Conservation (phyloP, 306 rosid genomes). For the Chamaecrista fasciculata region DNA sequence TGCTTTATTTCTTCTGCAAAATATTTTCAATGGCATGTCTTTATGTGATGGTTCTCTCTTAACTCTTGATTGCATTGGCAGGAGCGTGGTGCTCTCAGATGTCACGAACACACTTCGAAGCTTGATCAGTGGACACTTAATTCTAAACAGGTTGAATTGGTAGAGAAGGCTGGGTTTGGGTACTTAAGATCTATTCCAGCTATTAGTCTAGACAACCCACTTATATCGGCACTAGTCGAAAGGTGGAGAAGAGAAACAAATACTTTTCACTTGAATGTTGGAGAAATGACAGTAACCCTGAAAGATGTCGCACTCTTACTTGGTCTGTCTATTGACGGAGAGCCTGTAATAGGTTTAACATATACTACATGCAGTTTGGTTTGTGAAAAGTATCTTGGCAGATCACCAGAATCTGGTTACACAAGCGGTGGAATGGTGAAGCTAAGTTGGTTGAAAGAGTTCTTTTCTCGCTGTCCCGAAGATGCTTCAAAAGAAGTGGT, state of each 20-base stretch:
- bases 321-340: slow-evolving; percentile 96
- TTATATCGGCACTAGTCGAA: slow-evolving; percentile 95
- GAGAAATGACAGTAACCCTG: slow-evolving; percentile 93
- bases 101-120: slow-evolving; percentile 97
- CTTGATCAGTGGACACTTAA: slow-evolving; percentile 95
- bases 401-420: slow-evolving; percentile 77
- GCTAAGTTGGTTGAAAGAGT: slow-evolving; percentile 98
- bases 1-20: background rate
- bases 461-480: slow-evolving; percentile 81
- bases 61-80: slow-evolving; percentile 40
- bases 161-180: slow-evolving; percentile 88
- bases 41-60: slow-evolving; percentile 2
- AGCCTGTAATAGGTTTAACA: slow-evolving; percentile 89
- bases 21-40: background rate
- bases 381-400: slow-evolving; percentile 86
- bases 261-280: slow-evolving; percentile 95
- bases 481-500: slow-evolving; percentile 72
- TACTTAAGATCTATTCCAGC: slow-evolving; percentile 90
- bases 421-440: slow-evolving; percentile 99
- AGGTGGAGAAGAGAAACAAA: slow-evolving; percentile 99
- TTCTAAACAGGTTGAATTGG: slow-evolving; percentile 68
- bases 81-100: slow-evolving; percentile 99
- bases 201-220: slow-evolving; percentile 94
- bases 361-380: slow-evolving; percentile 78
- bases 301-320: slow-evolving; percentile 86